Evolutionary conservation across 768 basidiomycete genomes (phyloP), one percentile per base, ranked within the genome.

Genomic region (Leccinum obscurum): DNA sequence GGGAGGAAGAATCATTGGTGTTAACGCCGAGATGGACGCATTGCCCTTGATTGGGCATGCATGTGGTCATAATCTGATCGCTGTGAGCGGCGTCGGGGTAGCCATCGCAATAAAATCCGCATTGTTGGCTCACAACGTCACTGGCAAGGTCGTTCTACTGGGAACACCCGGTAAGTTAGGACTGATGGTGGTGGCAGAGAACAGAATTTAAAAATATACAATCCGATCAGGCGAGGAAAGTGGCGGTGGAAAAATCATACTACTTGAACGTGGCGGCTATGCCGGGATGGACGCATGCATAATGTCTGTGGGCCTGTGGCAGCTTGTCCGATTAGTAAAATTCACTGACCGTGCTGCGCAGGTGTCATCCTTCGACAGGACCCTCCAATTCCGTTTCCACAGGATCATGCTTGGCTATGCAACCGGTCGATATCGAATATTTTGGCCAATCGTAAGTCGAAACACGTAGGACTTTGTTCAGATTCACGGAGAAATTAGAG

Each of bases 41-140:
- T 73, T 84, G 22, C 82, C 81, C n/a, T 71, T 77, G 39, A 77
- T 84, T 55, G 83, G 83, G 4, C 83, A 85, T 70, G 89, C 83
- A 0, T 93, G 91, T 68, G 91, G 91, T 1, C 91, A 93, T 73
- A 92, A 93, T 72, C 79, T 93, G 62, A 92, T 92, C 64, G 91
- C 91, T 51, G 82, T 87, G 66, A 84, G 85, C 63, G 91, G 90
- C 44, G 84, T 90, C 35, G 92, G 87, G 39, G 77, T 87, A 49
- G 90, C 90, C 32, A 72, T 93, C 57, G 88, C 88, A 35, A 80
- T 92, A 55, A 88, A 87, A 70, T 80, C 84, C 55, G 90, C 87
- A 28, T 70, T 93, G 62, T 76, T 85, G 72, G 77, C 81, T 55
- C 84, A 86, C 70, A 76, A 84, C 65, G 77, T 88, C 49, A 66